Evolutionary conservation across 2,329 filamentous ascomycete species (phyloP).

Genomic region (Aureobasidium mangrovei): DNA sequence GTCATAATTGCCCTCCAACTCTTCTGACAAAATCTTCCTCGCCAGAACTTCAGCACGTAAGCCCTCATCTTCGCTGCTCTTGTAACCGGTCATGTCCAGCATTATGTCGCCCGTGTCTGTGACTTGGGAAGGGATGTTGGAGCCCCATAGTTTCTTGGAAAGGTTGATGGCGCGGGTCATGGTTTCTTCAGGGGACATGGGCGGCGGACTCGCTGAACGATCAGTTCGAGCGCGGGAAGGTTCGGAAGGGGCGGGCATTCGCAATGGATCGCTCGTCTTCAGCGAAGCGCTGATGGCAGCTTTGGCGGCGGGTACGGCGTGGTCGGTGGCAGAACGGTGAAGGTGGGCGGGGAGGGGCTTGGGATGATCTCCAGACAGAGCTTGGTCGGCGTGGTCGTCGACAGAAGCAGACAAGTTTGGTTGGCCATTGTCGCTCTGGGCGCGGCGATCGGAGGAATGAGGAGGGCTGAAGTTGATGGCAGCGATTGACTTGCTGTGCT

Average conservation of each 20-base stretch:
- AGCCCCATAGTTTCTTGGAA: conserved; percentile 77
- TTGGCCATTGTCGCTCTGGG: conserved; percentile 8
- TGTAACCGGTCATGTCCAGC: conserved; percentile 97
- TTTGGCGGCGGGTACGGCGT: conserved; percentile 40
- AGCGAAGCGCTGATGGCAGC: conserved; percentile 29
- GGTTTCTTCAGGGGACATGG: conserved; percentile 62
- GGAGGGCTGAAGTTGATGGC: conserved; percentile 1
- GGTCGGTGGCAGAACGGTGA: conserved; percentile 47
- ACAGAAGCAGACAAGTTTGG: conserved; percentile 1
- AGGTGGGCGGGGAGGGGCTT: conserved; percentile 22
- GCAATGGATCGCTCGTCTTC: conserved; percentile 20
- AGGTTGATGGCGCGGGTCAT: conserved; percentile 74
- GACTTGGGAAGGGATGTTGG: conserved; percentile 88
- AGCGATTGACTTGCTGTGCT: conserved; percentile 9
- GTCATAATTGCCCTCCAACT: conserved; percentile 90
- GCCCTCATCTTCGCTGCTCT: conserved; percentile 86
- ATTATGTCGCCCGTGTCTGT: conserved; percentile 90
- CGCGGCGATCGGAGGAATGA: background rate
- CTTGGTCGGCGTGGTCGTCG: conserved; percentile 5
- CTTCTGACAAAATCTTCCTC: conserved; percentile 82
- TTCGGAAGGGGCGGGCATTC: conserved; percentile 18
- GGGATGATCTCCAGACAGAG: conserved; percentile 12
- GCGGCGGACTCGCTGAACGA: conserved; percentile 68
- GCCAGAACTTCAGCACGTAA: conserved; percentile 88
- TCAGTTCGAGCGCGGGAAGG: conserved; percentile 20